Evolutionary conservation across 2,329 filamentous ascomycete genomes (phyloP), one percentile per base, ranked within the genome.

Genomic region (Exophiala calicioides): DNA sequence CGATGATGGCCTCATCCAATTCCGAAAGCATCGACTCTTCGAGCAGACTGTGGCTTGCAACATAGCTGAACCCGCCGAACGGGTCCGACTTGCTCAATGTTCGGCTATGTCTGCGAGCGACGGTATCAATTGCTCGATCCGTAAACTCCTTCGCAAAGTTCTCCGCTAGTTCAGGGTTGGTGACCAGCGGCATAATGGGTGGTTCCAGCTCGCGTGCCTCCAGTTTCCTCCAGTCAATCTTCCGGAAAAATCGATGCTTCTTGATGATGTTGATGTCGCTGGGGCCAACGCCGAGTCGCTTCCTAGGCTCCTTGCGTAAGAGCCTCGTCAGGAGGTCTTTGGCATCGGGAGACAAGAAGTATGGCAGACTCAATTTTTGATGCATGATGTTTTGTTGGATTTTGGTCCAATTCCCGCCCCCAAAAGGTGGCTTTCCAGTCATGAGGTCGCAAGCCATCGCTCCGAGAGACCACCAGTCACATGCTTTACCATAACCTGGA

Each of bases 381-480:
- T 91, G 91, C 59, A 95, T 76, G 60, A 98, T 98, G 66, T 93
- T 95, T 60, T 96, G 86, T 67, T 95, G 89, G 55, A 96, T 90
- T 74, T 95, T 97, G 63, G 88, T 84, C 65, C 95, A 84, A 71
- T 96, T 97, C 67, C 85, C 84, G 32, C 88, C 93, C 19, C 82
- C 82, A 72, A 97, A 98, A 0, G 94, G 93, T 6, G 91, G 90
- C 44, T 84, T 84, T 42, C 94, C 93, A 7, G 91, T 97, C 66
- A 98, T 84, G 26, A 98, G 76, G 65, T 98, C 93, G 67, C 85
- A 95, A 24, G 88, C 90, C 34, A 98, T 79, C 2, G 91, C 90
- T 26, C 94, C 93, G 35, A 98, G 84, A 5, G 90, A 95, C 93
- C 93, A 98, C 91, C 91, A 98, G 71, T 98, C 93, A 13, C 96